Evolutionary conservation across 352 stramenopile genomes (phyloP), one percentile per base, ranked within the genome.

Genomic region (Aphanomyces astaci): DNA sequence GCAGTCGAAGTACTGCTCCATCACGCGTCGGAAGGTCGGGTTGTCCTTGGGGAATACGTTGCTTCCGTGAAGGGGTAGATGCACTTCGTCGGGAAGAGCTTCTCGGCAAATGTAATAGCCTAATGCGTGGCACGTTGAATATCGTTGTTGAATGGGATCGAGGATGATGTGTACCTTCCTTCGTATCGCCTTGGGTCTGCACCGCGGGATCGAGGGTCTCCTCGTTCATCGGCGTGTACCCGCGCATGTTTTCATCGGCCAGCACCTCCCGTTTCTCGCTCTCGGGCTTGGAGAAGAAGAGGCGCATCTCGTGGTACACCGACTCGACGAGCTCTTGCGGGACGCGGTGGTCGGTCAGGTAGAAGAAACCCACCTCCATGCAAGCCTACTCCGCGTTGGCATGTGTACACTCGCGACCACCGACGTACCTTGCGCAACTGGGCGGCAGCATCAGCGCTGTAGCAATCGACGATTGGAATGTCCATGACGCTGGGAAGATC

Each of bases 51-150:
- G 82, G 46, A 88, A 90, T 24, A 90, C 24, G 64, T 90, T 90
- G 22, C 77, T 76, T 4, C 82, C 82, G 59, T 90, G 80, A 11
- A 90, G 73, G 25, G 80, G 82, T 22, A 81, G 73, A 68, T 75
- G 17, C 78, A 86, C 79, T 66, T 90, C 82, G n/a, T 82, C 76
- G 40, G 75, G 56, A 9, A 81, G 65, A 52, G 85, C 77, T 57
- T 88, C 80, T 62, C 82, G 82, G 68, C 81, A 89, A 66, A 89
- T 88, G 64, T 89, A 90, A 70, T 86, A 90, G 11, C 80, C 64
- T 70, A 30, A 45, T 43, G 36, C n/a, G n/a, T n/a, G n/a, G n/a
- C n/a, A 43, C 32, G 3, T 5, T 39, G 39, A 32, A 52, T 65
- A 51, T 52, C 15, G 27, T 70, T 11, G 32, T 43, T 9, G 22